Conservation (phyloP, 2,329 filamentous ascomycete species). For the Chrysoporthe cubensis region DNA sequence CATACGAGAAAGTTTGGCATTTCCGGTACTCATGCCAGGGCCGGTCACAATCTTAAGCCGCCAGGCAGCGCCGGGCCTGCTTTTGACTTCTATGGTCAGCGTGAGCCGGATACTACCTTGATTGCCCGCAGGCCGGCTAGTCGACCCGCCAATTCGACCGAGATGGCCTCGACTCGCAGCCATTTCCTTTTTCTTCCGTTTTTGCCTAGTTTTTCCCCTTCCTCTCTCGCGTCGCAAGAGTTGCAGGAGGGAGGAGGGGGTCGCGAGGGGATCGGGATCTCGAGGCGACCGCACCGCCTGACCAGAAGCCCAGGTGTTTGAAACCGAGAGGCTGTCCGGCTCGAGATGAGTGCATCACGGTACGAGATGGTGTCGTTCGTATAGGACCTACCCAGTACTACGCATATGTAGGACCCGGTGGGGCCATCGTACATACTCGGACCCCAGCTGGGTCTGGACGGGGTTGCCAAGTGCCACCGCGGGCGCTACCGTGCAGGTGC, state of each 20-base stretch:
- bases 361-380: neutral
- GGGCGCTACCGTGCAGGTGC: no score
- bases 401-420: neutral
- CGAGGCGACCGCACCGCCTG: neutral
- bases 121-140: neutral
- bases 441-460: no score
- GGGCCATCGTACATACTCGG: neutral
- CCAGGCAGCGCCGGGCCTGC: neutral
- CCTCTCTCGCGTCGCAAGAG: neutral
- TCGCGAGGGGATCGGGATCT: neutral
- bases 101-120: neutral
- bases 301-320: neutral
- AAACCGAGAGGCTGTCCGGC: neutral
- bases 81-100: neutral
- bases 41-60: neutral
- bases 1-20: conserved; percentile 25
- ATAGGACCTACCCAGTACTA: neutral
- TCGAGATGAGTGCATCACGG: neutral
- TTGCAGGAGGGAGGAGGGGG: neutral
- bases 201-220: no score
- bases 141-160: neutral
- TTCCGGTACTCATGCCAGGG: neutral
- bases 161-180: neutral
- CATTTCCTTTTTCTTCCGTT: no score
- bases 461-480: no score